phyloP scores from a whole-genome alignment of 1,284 basidiomycete species.

The Moesziomyces sp. region DNA sequence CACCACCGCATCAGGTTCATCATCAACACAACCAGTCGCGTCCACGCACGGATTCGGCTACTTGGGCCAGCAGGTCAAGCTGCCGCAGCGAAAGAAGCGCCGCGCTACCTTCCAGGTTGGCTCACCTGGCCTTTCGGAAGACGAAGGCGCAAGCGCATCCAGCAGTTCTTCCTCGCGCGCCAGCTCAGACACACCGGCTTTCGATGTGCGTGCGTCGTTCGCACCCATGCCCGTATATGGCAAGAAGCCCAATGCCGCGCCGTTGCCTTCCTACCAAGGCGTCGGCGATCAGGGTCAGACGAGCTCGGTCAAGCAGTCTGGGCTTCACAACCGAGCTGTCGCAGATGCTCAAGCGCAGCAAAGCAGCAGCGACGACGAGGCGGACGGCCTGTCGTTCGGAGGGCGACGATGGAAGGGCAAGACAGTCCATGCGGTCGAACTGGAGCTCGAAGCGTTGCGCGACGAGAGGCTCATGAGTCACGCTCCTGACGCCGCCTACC shows the following conservation, averaged over 20 bases:
- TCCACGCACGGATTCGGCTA: conserved; percentile 38
- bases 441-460: conserved; percentile 57
- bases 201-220: conserved; percentile 57
- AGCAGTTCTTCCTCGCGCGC: conserved; percentile 25
- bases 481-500: conserved; percentile 59
- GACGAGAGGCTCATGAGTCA: conserved; percentile 60
- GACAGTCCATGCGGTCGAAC: conserved; percentile 63
- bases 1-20: conserved; percentile 3
- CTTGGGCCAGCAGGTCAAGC: conserved; percentile 22
- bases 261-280: conserved; percentile 10
- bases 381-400: conserved; percentile 46
- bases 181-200: conserved; percentile 38
- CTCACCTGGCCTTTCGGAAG: conserved; percentile 40
- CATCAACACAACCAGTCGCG: conserved; percentile 14
- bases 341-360: conserved; percentile 2
- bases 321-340: background rate
- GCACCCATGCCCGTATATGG: conserved; percentile 52
- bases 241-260: conserved; percentile 15
- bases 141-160: conserved; percentile 17
- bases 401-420: conserved; percentile 59
- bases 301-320: conserved; percentile 2
- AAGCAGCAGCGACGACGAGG: conserved; percentile 32
- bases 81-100: conserved; percentile 37
- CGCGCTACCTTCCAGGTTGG: conserved; percentile 47
- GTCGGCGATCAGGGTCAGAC: conserved; percentile 16